Conservation (phyloP, 2,329 filamentous ascomycete genomes). For the Beauveria asiatica region DNA sequence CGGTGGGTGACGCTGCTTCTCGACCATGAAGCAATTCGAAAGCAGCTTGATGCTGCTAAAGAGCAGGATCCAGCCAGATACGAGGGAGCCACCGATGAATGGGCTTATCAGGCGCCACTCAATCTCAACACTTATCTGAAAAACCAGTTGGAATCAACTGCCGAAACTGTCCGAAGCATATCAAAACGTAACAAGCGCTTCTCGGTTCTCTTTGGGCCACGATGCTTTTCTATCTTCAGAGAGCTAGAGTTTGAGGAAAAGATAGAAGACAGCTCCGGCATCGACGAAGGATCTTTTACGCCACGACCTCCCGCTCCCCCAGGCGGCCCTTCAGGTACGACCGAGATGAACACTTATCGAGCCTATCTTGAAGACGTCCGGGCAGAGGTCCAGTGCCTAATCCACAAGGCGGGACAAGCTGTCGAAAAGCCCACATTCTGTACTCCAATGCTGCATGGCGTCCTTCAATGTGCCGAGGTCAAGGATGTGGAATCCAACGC, state of each 20-base stretch:
- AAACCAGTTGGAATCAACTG: slow-evolving; percentile 35
- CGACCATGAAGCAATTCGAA: slow-evolving; percentile 36
- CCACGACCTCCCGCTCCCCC: slow-evolving; percentile 26
- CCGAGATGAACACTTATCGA: slow-evolving; percentile 32
- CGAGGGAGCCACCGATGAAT: slow-evolving; percentile 31
- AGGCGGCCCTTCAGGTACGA: slow-evolving; percentile 25
- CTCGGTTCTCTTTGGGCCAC: slow-evolving; percentile 42
- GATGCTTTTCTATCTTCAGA: slow-evolving; percentile 40
- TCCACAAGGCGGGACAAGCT: slow-evolving; percentile 25
- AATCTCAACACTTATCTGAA: slow-evolving; percentile 45
- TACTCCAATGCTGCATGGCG: slow-evolving; percentile 22
- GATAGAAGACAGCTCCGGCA: slow-evolving; percentile 27
- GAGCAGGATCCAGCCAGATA: slow-evolving; percentile 41
- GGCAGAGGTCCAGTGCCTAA: slow-evolving; percentile 38
- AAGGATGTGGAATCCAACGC: slow-evolving; percentile 18
- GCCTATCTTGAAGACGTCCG: slow-evolving; percentile 42
- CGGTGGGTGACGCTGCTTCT: slow-evolving; percentile 35
- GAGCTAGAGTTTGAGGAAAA: slow-evolving; percentile 41
- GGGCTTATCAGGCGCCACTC: slow-evolving; percentile 30
- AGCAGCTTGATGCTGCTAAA: slow-evolving; percentile 31
- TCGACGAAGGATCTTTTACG: slow-evolving; percentile 30
- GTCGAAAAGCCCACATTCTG: slow-evolving; percentile 24
- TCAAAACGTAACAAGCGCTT: slow-evolving; percentile 51
- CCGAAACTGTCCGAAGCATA: slow-evolving; percentile 34
- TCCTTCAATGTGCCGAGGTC: slow-evolving; percentile 25